phyloP scores from a whole-genome alignment of 2,329 filamentous ascomycete genomes.

The Cryphonectria parasitica region DNA sequence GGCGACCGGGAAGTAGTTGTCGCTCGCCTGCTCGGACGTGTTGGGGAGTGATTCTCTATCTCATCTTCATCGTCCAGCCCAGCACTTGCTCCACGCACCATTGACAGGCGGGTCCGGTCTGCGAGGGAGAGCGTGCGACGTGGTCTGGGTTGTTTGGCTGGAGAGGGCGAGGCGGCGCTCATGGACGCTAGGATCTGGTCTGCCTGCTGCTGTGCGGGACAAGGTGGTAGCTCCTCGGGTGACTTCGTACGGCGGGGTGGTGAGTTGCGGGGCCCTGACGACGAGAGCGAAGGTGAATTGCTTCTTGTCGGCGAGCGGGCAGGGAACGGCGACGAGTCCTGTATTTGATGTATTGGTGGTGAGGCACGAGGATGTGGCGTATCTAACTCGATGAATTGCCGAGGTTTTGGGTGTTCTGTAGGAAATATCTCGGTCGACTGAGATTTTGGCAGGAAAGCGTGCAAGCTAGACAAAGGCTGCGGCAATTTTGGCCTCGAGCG shows the following conservation, averaged over 20 bases:
- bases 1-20: slow-evolving; percentile 18
- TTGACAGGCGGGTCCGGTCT: slow-evolving; percentile 81
- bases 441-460: slow-evolving; percentile 19
- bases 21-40: slow-evolving; percentile 10
- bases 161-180: slow-evolving; percentile 60
- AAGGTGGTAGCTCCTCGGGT: slow-evolving; percentile 30
- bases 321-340: background rate
- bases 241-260: slow-evolving; percentile 13
- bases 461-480: slow-evolving; percentile 21
- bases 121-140: slow-evolving; percentile 67
- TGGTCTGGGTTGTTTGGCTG: slow-evolving; percentile 51
- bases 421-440: slow-evolving; percentile 20
- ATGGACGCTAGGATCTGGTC: slow-evolving; percentile 62
- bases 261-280: slow-evolving; percentile 4
- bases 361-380: slow-evolving; percentile 8
- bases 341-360: background rate
- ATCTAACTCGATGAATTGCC: background rate
- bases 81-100: slow-evolving; percentile 63
- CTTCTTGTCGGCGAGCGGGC: background rate
- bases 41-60: background rate
- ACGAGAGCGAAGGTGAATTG: slow-evolving; percentile 21
- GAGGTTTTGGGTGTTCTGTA: slow-evolving; percentile 10
- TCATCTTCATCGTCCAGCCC: slow-evolving; percentile 32
- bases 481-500: slow-evolving; percentile 7
- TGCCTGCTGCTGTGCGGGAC: slow-evolving; percentile 55